phyloP scores from a whole-genome alignment of 139 green algal genomes.

The Spirogloea muscicola region DNA sequence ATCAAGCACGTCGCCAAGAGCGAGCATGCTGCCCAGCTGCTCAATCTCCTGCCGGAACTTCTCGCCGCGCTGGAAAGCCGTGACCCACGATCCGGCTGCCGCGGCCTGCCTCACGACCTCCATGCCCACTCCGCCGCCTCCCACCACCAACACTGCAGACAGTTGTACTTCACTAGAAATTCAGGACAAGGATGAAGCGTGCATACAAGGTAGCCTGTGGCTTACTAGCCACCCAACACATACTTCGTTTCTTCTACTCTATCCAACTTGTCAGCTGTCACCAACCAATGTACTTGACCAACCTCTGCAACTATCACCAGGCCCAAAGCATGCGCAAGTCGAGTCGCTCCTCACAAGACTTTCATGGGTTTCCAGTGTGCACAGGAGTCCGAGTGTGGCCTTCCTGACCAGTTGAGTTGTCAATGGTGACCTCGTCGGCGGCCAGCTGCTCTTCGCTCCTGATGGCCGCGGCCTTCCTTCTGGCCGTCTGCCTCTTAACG shows the following conservation, averaged over 20 bases:
- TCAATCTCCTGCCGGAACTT: slow-evolving; percentile 76
- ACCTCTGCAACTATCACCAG: not conserved
- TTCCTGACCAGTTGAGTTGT: slow-evolving; percentile 25
- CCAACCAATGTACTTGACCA: not conserved
- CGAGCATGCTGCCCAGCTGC: slow-evolving; percentile 84
- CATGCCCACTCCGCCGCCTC: slow-evolving; percentile 82
- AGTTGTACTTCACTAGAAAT: not conserved
- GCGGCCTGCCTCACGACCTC: slow-evolving; percentile 78
- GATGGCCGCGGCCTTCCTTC: too few relatives aligned
- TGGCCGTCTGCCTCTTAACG: too few relatives aligned
- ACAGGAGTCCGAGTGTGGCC: not conserved
- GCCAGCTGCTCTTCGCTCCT: not conserved
- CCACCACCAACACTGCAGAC: slow-evolving; percentile 71
- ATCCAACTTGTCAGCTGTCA: too few relatives aligned
- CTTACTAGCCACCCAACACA: not conserved
- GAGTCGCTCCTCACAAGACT: not conserved
- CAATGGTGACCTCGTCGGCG: slow-evolving; percentile 22
- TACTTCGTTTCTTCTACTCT: too few relatives aligned
- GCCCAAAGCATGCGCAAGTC: not conserved
- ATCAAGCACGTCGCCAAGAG: slow-evolving; percentile 80
- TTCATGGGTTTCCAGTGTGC: not conserved
- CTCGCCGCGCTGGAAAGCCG: slow-evolving; percentile 62
- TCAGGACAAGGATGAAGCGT: not conserved
- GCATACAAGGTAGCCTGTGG: not conserved
- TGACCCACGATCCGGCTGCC: slow-evolving; percentile 93